A percentile compares a stretch with the other conserved stretches of the same genome.
Evolutionary conservation across 192 early-diverging fungal genomes (phyloP).

Genomic region (Geranomyces michiganensis): DNA sequence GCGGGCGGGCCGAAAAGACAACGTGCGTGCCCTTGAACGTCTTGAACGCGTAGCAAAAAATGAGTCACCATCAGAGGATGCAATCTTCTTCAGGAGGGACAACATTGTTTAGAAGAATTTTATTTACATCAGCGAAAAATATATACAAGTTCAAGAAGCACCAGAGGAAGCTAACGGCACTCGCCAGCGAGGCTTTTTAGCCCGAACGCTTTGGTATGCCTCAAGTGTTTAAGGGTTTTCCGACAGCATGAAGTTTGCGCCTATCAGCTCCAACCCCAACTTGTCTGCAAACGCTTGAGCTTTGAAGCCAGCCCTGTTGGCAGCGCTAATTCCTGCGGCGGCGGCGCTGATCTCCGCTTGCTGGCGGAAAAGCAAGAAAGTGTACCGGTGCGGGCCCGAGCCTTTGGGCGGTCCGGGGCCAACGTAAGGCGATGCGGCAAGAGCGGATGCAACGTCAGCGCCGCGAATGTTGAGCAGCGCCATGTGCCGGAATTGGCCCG

Average conservation of each 20-base stretch:
- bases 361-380: conserved; percentile 3
- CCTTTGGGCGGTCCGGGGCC: background rate
- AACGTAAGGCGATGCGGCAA: background rate
- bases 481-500: conserved; percentile 62
- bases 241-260: conserved; percentile 8
- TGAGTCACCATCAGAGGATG: too few species aligned
- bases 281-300: background rate
- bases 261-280: background rate
- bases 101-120: too few species aligned
- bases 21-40: too few species aligned
- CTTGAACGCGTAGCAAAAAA: too few species aligned
- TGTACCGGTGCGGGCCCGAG: background rate
- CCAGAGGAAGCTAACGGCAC: too few species aligned
- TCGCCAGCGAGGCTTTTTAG: too few species aligned
- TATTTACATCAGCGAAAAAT: too few species aligned
- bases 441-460: background rate
- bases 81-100: too few species aligned
- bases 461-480: conserved; percentile 51
- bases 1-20: too few species aligned
- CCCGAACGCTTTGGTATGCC: too few species aligned
- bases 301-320: background rate
- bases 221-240: conserved; percentile 1
- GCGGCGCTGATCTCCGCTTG: background rate
- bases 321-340: background rate
- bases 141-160: too few species aligned